phyloP scores from a whole-genome alignment of 129 eudicot genomes.

The Tanacetum coccineum region DNA sequence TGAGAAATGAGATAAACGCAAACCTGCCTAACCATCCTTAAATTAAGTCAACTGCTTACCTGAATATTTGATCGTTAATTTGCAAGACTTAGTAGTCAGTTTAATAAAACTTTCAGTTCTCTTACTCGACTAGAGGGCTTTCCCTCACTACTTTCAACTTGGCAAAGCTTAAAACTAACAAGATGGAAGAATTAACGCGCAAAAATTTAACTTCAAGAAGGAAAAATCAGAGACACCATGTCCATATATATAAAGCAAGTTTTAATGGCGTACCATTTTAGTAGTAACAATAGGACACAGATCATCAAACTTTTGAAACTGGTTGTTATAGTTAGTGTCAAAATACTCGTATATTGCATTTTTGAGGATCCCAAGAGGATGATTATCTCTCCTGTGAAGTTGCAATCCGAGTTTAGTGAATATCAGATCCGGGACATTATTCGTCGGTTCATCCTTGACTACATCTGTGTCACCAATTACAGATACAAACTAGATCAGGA shows the following conservation, averaged over 20 bases:
- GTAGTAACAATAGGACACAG: conserved; percentile 89
- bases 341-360: conserved; percentile 82
- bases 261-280: conserved; percentile 47
- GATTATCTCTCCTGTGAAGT: conserved; percentile 84
- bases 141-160: too few species aligned
- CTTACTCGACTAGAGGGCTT: too few species aligned
- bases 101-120: too few species aligned
- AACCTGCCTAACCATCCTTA: not conserved
- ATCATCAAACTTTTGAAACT: conserved; percentile 82
- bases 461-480: conserved; percentile 51
- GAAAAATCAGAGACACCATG: too few species aligned
- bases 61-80: not conserved
- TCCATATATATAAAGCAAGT: not conserved
- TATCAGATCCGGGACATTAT: conserved; percentile 87
- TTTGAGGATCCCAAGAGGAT: conserved; percentile 93
- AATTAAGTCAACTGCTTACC: not conserved
- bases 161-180: too few species aligned
- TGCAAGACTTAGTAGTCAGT: not conserved
- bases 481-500: not conserved
- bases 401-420: conserved; percentile 92
- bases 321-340: conserved; percentile 65
- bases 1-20: not conserved
- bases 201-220: too few species aligned
- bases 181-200: too few species aligned
- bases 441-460: conserved; percentile 88